Conservation (phyloP, 441 rosid genomes). For the Corymbia calophylla region DNA sequence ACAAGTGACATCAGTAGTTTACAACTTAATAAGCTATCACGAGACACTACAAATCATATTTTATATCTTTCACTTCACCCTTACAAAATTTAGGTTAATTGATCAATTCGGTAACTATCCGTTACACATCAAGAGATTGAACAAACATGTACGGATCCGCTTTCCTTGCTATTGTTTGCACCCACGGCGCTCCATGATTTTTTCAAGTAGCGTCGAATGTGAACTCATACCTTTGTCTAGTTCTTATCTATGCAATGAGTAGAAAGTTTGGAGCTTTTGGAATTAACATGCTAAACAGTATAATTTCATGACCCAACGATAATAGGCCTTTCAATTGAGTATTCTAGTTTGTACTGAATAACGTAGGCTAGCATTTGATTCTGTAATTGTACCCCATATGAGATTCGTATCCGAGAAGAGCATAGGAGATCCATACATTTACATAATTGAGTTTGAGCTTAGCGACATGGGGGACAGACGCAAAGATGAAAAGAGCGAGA, state of each 20-base stretch:
- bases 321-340: not conserved
- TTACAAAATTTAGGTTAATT: not conserved
- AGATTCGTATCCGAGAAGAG: not conserved
- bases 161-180: not conserved
- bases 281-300: not conserved
- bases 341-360: not conserved
- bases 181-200: rapidly evolving
- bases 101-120: not conserved
- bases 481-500: not conserved
- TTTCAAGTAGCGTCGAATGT: rapidly evolving
- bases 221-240: not conserved
- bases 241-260: not conserved
- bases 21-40: not conserved
- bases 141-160: not conserved
- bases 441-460: not conserved
- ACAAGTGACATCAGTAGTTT: not conserved
- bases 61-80: not conserved
- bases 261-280: not conserved
- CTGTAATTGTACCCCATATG: not conserved
- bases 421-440: not conserved
- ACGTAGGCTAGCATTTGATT: not conserved
- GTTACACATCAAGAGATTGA: not conserved
- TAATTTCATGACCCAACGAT: not conserved
- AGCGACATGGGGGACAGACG: not conserved
- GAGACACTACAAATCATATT: not conserved